Conservation (phyloP, 164 flowering plant genomes). For the Piper betle region DNA sequence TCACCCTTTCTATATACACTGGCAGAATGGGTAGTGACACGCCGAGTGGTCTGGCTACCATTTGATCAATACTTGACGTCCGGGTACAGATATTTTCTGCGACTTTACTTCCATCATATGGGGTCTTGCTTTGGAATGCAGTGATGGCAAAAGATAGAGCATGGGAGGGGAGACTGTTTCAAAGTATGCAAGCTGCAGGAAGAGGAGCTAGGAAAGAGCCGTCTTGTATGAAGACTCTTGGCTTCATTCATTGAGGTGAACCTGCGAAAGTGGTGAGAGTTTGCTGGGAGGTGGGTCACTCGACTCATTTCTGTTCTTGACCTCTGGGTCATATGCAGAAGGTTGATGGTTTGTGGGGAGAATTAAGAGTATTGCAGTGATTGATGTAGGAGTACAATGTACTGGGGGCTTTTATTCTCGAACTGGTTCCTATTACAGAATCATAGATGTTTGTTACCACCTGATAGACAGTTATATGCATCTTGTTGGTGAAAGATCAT, state of each 20-base stretch:
- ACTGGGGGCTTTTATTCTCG: neutral
- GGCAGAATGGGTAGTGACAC: neutral
- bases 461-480: neutral
- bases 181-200: conserved; percentile 2
- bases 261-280: neutral
- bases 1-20: neutral
- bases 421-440: neutral
- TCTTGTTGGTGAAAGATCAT: neutral
- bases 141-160: conserved; percentile 3
- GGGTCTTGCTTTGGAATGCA: conserved; percentile 3
- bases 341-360: neutral
- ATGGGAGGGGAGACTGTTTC: neutral
- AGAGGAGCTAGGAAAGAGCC: neutral
- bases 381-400: neutral
- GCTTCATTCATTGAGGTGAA: neutral
- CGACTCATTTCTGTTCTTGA: neutral
- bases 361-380: neutral
- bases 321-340: conserved; percentile 1
- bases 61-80: neutral
- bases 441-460: neutral
- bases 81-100: neutral
- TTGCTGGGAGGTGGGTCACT: neutral
- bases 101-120: neutral
- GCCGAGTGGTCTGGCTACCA: neutral
- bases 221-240: neutral